Conservation (phyloP, 2,329 filamentous ascomycete species). For the Alternaria sp. region DNA sequence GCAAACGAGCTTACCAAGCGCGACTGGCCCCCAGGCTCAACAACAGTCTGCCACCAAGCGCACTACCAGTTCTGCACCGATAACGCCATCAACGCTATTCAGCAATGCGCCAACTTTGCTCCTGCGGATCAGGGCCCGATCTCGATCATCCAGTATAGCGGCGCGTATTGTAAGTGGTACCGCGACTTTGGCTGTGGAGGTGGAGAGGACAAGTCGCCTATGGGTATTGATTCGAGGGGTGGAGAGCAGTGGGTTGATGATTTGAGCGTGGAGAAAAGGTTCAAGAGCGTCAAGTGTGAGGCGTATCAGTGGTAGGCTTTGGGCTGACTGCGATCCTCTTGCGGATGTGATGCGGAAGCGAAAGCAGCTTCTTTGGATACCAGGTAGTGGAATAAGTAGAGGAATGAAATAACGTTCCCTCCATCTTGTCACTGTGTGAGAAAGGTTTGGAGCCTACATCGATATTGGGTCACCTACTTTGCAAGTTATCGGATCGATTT, state of each 20-base stretch:
- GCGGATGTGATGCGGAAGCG: neutral
- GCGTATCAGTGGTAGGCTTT: neutral
- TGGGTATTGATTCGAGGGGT: neutral
- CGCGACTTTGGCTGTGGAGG: neutral
- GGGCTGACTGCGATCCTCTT: neutral
- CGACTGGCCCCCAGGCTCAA: neutral
- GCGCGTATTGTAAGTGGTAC: slow-evolving; percentile 2
- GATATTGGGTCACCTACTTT: too few species aligned
- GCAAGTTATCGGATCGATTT: rapidly evolving
- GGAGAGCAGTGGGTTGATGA: neutral
- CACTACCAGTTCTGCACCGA: neutral
- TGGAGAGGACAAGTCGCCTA: neutral
- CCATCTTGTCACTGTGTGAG: neutral
- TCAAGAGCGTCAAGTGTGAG: neutral
- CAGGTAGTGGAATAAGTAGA: neutral
- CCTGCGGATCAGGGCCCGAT: neutral
- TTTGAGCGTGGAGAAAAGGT: neutral
- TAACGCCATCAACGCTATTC: neutral
- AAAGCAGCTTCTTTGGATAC: neutral
- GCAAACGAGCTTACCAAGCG: neutral
- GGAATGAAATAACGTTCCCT: neutral
- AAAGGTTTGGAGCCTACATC: too few species aligned
- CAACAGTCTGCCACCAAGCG: neutral
- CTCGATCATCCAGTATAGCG: neutral
- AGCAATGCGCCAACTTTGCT: slow-evolving; percentile 1